phyloP scores from a whole-genome alignment of 176 grass and related monocot species.

The Paspalum notatum region DNA sequence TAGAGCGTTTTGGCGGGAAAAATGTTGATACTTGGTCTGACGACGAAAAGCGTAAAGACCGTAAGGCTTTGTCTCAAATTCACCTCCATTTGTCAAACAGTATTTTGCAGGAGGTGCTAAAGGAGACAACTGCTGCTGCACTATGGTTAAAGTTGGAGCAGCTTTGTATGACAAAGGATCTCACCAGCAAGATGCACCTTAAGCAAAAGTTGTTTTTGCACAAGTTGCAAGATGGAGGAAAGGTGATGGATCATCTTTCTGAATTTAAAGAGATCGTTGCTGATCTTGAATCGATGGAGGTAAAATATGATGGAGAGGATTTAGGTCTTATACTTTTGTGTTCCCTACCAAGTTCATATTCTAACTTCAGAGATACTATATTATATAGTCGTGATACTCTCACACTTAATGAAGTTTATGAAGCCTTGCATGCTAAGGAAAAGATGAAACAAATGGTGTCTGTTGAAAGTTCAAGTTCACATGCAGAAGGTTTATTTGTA shows the following conservation, averaged over 20 bases:
- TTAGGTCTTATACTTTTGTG: slow-evolving; percentile 11
- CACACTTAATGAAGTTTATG: slow-evolving; percentile 26
- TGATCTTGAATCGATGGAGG: slow-evolving; percentile 2
- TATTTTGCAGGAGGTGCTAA: no score
- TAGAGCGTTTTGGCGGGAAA: background rate
- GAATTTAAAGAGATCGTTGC: background rate
- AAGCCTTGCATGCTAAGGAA: background rate
- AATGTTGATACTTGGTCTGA: background rate
- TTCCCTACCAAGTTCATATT: background rate
- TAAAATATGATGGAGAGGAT: slow-evolving; percentile 36
- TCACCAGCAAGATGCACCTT: no score
- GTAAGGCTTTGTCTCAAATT: background rate
- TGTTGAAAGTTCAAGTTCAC: background rate
- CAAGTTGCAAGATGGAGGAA: background rate
- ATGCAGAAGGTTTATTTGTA: background rate
- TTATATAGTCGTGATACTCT: slow-evolving; percentile 11
- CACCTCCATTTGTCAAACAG: background rate
- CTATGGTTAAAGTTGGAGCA: background rate
- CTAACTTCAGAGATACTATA: background rate
- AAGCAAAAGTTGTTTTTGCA: no score
- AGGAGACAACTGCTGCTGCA: background rate
- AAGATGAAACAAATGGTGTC: background rate
- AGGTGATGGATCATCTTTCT: background rate
- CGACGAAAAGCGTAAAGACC: background rate
- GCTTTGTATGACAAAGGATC: background rate